A percentile compares a stretch with the other conserved stretches of the same genome.
Conservation (phyloP, 345 rosid genomes). For the Gossypium thurberi region DNA sequence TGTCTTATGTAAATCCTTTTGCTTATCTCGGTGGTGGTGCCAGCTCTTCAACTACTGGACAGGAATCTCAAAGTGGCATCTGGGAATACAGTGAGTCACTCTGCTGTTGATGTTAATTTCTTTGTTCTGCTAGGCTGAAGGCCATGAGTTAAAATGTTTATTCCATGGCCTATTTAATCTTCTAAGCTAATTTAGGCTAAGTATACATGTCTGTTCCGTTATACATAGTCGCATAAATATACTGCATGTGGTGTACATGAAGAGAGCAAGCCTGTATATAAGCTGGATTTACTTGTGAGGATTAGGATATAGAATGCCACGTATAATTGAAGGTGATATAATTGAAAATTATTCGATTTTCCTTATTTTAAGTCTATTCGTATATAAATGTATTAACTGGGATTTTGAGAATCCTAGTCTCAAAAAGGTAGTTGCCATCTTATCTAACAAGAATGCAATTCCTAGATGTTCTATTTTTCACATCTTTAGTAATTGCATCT, state of each 20-base stretch:
- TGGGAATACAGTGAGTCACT: conserved; percentile 42
- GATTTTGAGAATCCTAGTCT: background rate
- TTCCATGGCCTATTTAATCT: background rate
- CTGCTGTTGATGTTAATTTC: background rate
- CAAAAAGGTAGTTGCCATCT: background rate
- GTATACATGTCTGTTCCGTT: background rate
- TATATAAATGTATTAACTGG: background rate
- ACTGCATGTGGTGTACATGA: background rate
- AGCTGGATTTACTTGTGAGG: background rate
- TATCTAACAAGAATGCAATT: background rate
- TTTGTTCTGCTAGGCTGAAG: background rate
- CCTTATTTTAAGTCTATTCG: background rate
- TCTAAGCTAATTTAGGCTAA: background rate
- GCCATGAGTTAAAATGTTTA: background rate
- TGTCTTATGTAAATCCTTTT: conserved; percentile 71
- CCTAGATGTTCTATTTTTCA: background rate
- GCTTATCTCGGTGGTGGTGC: conserved; percentile 56
- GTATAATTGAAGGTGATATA: background rate
- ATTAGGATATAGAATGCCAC: background rate
- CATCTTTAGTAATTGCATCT: background rate
- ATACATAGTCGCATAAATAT: background rate
- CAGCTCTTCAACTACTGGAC: conserved; percentile 38
- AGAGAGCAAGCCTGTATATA: background rate
- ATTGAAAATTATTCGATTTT: background rate
- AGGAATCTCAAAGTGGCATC: conserved; percentile 36